Evolutionary conservation across 805 yeast genomes (phyloP).

Genomic region (Zygosaccharomyces lentus): DNA sequence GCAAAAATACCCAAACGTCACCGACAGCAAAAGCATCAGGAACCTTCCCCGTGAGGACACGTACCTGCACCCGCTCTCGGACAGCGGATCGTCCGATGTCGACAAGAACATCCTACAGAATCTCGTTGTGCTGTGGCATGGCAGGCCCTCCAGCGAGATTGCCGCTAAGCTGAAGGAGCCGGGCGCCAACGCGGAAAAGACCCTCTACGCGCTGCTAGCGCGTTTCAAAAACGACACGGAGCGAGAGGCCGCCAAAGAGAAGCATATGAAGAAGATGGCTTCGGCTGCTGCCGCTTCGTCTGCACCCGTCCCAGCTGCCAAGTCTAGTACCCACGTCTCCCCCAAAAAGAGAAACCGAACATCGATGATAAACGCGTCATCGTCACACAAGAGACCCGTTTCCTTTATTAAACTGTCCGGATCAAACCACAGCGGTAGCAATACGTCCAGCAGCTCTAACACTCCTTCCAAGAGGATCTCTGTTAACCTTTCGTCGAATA

Average conservation of each 20-base stretch:
- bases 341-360: conserved; percentile 40
- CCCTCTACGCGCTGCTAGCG: conserved; percentile 69
- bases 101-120: conserved; percentile 74
- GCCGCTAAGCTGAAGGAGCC: conserved; percentile 49
- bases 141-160: conserved; percentile 54
- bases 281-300: conserved; percentile 17
- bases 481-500: conserved; percentile 27
- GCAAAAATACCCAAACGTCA: conserved; percentile 54
- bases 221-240: conserved; percentile 62
- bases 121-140: conserved; percentile 77
- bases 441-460: conserved; percentile 19
- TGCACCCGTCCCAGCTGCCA: conserved; percentile 8
- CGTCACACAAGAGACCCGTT: conserved; percentile 48
- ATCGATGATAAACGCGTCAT: conserved; percentile 42
- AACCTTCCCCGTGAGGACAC: conserved; percentile 40
- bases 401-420: conserved; percentile 39
- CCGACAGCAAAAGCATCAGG: conserved; percentile 34
- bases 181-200: conserved; percentile 69
- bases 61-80: conserved; percentile 36
- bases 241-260: conserved; percentile 29
- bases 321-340: conserved; percentile 12
- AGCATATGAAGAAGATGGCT: conserved; percentile 42
- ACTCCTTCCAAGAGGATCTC: conserved; percentile 29
- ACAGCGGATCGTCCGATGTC: conserved; percentile 41
- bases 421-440: conserved; percentile 19